phyloP scores from a whole-genome alignment of 2,329 filamentous ascomycete species.

The Colletotrichum brevisporum region DNA sequence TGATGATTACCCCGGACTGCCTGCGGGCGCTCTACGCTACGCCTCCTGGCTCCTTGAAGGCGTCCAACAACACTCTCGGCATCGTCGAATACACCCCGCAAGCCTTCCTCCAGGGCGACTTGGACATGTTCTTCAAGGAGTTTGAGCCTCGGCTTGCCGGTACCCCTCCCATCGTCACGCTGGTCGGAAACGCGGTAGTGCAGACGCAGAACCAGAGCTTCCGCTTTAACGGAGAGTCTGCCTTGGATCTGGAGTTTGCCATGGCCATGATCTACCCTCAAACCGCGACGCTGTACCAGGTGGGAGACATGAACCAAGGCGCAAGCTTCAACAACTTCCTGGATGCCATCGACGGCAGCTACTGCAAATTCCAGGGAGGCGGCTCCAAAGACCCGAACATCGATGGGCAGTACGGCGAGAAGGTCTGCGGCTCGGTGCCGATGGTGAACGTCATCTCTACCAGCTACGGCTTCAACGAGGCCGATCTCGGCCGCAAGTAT shows the following conservation, averaged over 20 bases:
- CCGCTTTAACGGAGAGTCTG: constrained; percentile 59
- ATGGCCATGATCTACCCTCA: constrained; percentile 68
- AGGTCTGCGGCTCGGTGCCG: constrained; percentile 59
- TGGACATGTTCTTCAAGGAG: constrained; percentile 63
- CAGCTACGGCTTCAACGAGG: constrained; percentile 68
- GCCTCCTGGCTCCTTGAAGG: constrained; percentile 52
- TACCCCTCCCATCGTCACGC: constrained; percentile 58
- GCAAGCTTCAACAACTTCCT: constrained; percentile 60
- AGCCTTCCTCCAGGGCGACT: constrained; percentile 64
- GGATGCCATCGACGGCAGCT: constrained; percentile 61
- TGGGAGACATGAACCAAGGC: constrained; percentile 52
- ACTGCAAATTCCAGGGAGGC: constrained; percentile 58
- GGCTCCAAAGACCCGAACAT: constrained; percentile 50
- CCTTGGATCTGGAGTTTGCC: constrained; percentile 69
- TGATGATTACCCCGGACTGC: constrained; percentile 70
- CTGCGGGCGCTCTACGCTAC: constrained; percentile 64
- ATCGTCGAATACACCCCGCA: constrained; percentile 67
- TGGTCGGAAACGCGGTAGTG: constrained; percentile 62
- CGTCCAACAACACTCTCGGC: constrained; percentile 61
- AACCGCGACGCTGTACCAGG: constrained; percentile 63
- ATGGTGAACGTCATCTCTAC: constrained; percentile 68
- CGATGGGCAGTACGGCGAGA: constrained; percentile 57
- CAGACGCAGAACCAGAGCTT: constrained; percentile 50
- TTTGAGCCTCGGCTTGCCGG: constrained; percentile 59
- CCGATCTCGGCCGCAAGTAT: constrained; percentile 62